These are phyloP conservation scores for Scalesia atractyloides DNA, from an alignment of 129 eudicot genomes.

Conservation along the genomic window DNA sequence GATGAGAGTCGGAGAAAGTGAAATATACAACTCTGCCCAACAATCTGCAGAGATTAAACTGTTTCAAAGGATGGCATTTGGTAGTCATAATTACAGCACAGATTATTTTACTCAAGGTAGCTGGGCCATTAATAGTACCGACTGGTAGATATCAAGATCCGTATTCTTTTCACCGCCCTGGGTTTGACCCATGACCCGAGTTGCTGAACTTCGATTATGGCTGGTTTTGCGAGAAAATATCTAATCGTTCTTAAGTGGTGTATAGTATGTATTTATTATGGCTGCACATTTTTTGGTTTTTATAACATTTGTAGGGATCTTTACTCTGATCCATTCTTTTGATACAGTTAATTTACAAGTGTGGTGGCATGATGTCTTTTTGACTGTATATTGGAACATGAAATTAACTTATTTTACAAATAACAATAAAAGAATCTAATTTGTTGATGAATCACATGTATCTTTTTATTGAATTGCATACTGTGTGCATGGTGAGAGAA, in stretches of 20 bases:
- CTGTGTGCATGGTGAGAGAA: background rate
- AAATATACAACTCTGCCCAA: constrained; percentile 57
- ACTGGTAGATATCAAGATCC: constrained; percentile 26
- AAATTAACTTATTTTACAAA: no score
- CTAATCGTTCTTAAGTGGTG: constrained; percentile 22
- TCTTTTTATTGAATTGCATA: no score
- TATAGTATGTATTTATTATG: no score
- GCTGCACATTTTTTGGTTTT: constrained; percentile 22
- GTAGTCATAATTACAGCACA: constrained; percentile 65
- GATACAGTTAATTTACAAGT: no score
- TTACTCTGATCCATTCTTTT: constrained; percentile 27
- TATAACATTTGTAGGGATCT: constrained; percentile 25
- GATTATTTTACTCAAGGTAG: constrained; percentile 59
- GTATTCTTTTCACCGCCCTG: constrained; percentile 12
- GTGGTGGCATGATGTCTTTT: no score
- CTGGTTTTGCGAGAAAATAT: constrained; percentile 22
- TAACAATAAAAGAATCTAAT: no score
- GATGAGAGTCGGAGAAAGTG: constrained; percentile 86
- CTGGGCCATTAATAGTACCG: constrained; percentile 23
- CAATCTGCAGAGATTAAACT: constrained; percentile 78
- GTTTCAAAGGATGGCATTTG: constrained; percentile 86
- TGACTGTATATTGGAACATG: no score
- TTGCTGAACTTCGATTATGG: background rate
- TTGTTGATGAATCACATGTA: no score
- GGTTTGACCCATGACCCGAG: background rate